Percentiles rank a stretch among this genome's conserved stretches.
Evolutionary conservation across 331 rosid genomes (phyloP).

Genomic region (Arachis monticola): DNA sequence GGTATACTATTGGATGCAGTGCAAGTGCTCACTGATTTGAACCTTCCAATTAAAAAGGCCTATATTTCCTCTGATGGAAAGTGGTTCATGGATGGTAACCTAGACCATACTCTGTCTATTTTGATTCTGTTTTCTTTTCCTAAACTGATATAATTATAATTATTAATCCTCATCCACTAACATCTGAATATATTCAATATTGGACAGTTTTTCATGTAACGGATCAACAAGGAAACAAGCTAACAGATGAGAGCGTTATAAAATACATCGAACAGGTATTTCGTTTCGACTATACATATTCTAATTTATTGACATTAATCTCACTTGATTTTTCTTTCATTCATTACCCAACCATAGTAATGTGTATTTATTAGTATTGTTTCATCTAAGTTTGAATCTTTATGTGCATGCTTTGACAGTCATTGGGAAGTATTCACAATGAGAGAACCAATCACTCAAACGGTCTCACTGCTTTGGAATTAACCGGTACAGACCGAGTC

Average conservation of each 20-base stretch:
- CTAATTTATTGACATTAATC: background rate
- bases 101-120: background rate
- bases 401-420: conserved; percentile 50
- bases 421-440: conserved; percentile 69
- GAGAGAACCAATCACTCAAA: conserved; percentile 47
- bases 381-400: background rate
- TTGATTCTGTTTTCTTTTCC: background rate
- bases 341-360: background rate
- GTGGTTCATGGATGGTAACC: conserved; percentile 97
- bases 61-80: conserved; percentile 92
- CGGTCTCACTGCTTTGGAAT: conserved; percentile 75
- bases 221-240: conserved; percentile 77
- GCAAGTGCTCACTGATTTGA: conserved; percentile 81
- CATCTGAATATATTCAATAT: conserved; percentile 31
- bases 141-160: background rate
- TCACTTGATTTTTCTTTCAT: background rate
- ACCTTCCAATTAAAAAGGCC: conserved; percentile 83
- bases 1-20: conserved; percentile 94
- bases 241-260: conserved; percentile 77
- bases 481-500: conserved; percentile 86
- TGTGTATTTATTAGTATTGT: conserved; percentile 8
- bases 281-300: background rate
- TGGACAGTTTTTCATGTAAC: conserved; percentile 89
- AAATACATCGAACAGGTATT: conserved; percentile 87
- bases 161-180: background rate